Evolutionary conservation across 2,329 filamentous ascomycete species (phyloP), one percentile per base, ranked within the genome.

Genomic region (Tolypocladium album): DNA sequence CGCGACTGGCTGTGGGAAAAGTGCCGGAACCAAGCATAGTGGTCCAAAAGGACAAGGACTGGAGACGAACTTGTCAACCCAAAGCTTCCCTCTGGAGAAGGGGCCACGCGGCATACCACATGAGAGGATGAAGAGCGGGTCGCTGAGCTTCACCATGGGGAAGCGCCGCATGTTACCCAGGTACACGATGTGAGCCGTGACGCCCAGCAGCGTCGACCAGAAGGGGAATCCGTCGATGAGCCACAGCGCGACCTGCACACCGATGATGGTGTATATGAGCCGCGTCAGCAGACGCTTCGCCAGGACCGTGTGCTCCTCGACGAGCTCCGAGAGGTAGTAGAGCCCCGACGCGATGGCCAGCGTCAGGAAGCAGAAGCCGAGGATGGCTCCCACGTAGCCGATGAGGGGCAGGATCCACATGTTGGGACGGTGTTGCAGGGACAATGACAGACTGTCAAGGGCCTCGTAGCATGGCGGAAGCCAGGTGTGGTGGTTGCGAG

Each of bases 391-490:
- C 40, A 92, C 75, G 71, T 96, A 97, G 69, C 94, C 94, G 69
- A 99, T 79, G 52, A 97, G 78, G 68, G 93, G 92, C 70, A 99
- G 79, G 78, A 99, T 91, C 91, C 92, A 97, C 94, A 97, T 97
- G 65, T 64, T 60, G 53, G 31, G 12, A 24, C 27, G 24, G 24
- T 84, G 71, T 61, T 62, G 47, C 50, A 20, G 13, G 36, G 36
- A 13, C 34, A 31, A 36, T 27, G 31, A 52, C 9, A 60, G 38
- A 34, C 17, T 20, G 34, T 38, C 42, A 53, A n/a, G 63, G 65
- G 58, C 57, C 31, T 57, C 42, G 55, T 55, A 22, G 50, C 58
- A 62, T 58, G 60, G 11, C 39, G 55, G 11, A 11, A 50, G 9
- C 27, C 9, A 36, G 24, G 27, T 39, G 38, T 42, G 39, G n/a